Evolutionary conservation across 192 early-diverging fungal species (phyloP), one percentile per base, ranked within the genome.

Genomic region (Lobulomyces angularis): DNA sequence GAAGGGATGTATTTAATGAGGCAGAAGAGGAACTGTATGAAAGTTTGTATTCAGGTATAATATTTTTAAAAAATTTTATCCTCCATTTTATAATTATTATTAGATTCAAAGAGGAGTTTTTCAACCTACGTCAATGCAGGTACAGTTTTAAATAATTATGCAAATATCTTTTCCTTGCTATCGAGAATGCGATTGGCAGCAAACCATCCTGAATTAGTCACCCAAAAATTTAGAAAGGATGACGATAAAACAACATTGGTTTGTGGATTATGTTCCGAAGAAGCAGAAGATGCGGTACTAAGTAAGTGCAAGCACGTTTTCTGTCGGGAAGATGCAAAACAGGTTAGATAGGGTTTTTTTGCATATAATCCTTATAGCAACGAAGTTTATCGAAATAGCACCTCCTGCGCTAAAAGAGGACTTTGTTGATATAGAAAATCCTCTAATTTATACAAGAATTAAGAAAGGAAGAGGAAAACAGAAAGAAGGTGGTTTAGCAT

Each of bases 21-120:
- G 84, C 83, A 7, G 90, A 95, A 49, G 83, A 89, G 56, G 90
- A 95, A 35, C 51, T 91, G 24, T 95, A 95, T 48, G 62, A 75
- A 37, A 82, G 80, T 14, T 59, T 95, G 34, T 94, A 86, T 35
- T 47, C 69, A 9, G 74, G 90, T 51, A 56, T 56, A 32, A 12
- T 32, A 32, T 12, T 32, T 32, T 32, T 32, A 12, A 12, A 32
- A 32, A 16, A 32, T 32, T 32, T 16, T 32, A 12, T 16, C 12
- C 31, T 32, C 12, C 31, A 32, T 12, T 16, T 32, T 12, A 32
- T 16, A 16, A 12, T 32, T 16, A 32, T 32, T 12, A 12, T 32
- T 33, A 8, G 39, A 44, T 41, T 69, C 76, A 8, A 56, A 69
- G 46, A 63, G 79, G 45, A 72, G 82, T 38, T 93, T 93, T 48